Conservation (phyloP, 768 basidiomycete genomes). For the Clitopilus passeckerianus region DNA sequence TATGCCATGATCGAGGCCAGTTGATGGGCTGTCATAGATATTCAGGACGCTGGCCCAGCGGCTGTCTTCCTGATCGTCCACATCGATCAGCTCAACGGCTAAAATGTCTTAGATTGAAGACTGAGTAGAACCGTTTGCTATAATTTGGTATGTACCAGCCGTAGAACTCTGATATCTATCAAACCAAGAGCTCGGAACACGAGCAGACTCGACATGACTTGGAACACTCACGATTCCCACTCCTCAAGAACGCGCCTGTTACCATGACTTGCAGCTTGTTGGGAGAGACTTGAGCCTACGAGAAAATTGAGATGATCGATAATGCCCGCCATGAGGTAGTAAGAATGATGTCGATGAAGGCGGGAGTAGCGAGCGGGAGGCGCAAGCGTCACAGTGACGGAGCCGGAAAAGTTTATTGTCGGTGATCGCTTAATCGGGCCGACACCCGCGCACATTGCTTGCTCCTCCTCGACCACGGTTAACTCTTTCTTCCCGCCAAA, state of each 20-base stretch:
- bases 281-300: conserved; percentile 14
- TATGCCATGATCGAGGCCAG: not conserved
- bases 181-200: not conserved
- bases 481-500: not conserved
- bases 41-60: not conserved
- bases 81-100: not conserved
- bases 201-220: not conserved
- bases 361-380: not conserved
- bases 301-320: conserved; percentile 24
- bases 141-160: not conserved
- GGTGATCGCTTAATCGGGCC: not conserved
- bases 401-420: not conserved
- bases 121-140: not conserved
- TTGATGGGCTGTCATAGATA: not conserved
- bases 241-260: conserved; percentile 21
- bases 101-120: not conserved
- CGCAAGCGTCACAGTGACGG: not conserved
- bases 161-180: not conserved
- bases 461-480: not conserved
- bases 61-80: not conserved
- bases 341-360: not conserved
- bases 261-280: conserved; percentile 13
- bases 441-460: not conserved
- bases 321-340: conserved; percentile 7
- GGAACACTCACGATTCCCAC: conserved; percentile 23